Base-by-base conservation (phyloP, 75 land plant genomes). In the Ceratopteris richardii region DNA sequence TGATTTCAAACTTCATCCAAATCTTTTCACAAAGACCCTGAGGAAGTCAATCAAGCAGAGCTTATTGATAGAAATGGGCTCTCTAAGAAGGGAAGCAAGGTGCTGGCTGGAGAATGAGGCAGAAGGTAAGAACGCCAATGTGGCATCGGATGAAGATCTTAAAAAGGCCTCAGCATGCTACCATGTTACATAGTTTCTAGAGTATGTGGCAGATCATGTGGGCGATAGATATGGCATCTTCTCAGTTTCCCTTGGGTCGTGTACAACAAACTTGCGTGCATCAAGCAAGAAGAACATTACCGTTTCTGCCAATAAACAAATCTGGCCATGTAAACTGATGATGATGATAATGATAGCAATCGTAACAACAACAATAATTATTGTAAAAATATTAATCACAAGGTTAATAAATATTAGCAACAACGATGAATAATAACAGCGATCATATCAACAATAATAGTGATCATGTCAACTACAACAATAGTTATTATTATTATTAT, bases 91-190 rank as follows among this genome's bases (percentile, higher is more conserved):
- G 61, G 96, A 93, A 54, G 85, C 79, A 14, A 69, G 85, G 40
- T 25, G 56, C 16, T 90, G 96, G 90, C 83, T 89, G 60, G n/a
- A n/a, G n/a, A 64, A 77, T 0, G 76, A 62, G 1, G n/a, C n/a
- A n/a, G n/a, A n/a, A n/a, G 63, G 68, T 31, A 56, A 22, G 37
- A 65, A 75, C 58, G 44, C 31, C 1, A 31, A 61, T 62, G 10
- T 19, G 2, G 61, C 19, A 17, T 55, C 60, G 23, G 56, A 65
- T 23, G 57, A 72, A 11, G 21, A 56, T 1, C 18, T 48, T 14
- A 85, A 82, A 42, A 90, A 79, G 61, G 98, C 98, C n/a, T 94
- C 87, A 11, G 96, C 98, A 19, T 86, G 97, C 82, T 94, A 94
- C 62, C 63, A 90, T 72, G 98, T 90, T 9, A 90, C 98, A 0